phyloP scores from a whole-genome alignment of 2,329 filamentous ascomycete genomes.

The Emericellopsis cladophorae region DNA sequence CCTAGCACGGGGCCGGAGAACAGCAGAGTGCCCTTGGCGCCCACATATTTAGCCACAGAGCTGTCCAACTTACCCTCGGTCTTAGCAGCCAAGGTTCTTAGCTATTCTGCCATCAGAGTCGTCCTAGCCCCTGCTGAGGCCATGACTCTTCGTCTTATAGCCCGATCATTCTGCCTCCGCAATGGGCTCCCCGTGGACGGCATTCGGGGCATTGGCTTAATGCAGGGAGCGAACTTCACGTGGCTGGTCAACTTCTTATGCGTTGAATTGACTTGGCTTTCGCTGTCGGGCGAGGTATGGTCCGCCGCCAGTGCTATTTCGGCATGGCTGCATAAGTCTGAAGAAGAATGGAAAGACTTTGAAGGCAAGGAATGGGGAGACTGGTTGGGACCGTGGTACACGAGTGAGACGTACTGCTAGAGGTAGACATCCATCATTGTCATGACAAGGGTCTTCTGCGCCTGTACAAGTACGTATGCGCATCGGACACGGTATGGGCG shows the following conservation, averaged over 20 bases:
- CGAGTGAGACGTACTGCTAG: not conserved
- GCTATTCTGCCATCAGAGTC: constrained; percentile 27
- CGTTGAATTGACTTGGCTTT: constrained; percentile 29
- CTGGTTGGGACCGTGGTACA: not conserved
- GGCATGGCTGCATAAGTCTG: constrained; percentile 25
- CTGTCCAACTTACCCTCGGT: constrained; percentile 38
- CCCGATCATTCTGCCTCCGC: constrained; percentile 24
- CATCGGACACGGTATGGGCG: no score
- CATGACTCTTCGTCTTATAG: constrained; percentile 28
- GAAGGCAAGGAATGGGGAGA: constrained; percentile 2
- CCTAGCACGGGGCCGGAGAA: constrained; percentile 28
- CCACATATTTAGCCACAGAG: constrained; percentile 31
- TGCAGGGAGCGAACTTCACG: constrained; percentile 24
- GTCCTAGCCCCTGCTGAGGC: constrained; percentile 34
- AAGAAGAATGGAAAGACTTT: constrained; percentile 27
- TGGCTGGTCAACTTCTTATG: constrained; percentile 31
- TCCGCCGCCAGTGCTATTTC: constrained; percentile 22
- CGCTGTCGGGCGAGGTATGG: constrained; percentile 32
- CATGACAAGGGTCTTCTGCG: not conserved
- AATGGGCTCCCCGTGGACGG: constrained; percentile 22
- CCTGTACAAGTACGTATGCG: no score
- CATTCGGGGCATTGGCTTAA: constrained; percentile 23
- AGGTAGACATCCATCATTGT: not conserved
- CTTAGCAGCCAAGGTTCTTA: constrained; percentile 31
- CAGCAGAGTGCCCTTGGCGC: constrained; percentile 10